A percentile compares a stretch with the other conserved stretches of the same genome.
Evolutionary conservation across 352 stramenopile genomes (phyloP).

Genomic region (Phytophthora litchii): DNA sequence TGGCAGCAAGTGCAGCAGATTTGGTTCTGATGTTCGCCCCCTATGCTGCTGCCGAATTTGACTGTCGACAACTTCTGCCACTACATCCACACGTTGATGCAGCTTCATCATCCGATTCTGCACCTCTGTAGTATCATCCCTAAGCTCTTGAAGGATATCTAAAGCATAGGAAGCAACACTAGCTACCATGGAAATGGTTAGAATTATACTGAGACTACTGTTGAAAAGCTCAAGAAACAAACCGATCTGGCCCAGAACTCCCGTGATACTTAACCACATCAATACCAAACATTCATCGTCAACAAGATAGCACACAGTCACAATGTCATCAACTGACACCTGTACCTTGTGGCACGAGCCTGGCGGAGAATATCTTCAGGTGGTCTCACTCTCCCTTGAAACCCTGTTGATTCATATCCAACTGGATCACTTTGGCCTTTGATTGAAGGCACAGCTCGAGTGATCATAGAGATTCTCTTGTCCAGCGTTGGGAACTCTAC

Average conservation of each 20-base stretch:
- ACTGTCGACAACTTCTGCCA: conserved; percentile 38
- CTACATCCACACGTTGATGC: conserved; percentile 33
- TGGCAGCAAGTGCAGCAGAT: conserved; percentile 16
- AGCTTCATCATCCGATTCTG: conserved; percentile 38
- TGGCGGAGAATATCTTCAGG: conserved; percentile 57
- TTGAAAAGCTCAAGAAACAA: background rate
- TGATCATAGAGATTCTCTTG: conserved; percentile 24
- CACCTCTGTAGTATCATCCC: conserved; percentile 38
- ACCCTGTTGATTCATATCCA: conserved; percentile 10
- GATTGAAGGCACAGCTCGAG: conserved; percentile 20
- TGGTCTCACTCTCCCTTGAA: conserved; percentile 15
- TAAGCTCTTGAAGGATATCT: conserved; percentile 58
- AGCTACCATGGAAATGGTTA: conserved; percentile 27
- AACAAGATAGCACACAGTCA: background rate
- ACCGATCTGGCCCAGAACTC: conserved; percentile 64
- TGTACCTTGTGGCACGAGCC: conserved; percentile 44
- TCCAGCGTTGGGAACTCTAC: background rate
- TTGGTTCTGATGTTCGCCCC: background rate
- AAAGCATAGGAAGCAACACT: conserved; percentile 54
- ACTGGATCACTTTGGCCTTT: conserved; percentile 13
- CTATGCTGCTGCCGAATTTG: conserved; percentile 7
- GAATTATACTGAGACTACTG: background rate
- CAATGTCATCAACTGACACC: background rate
- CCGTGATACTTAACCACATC: conserved; percentile 38
- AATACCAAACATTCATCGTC: conserved; percentile 2